Percentiles rank a stretch among this genome's conserved stretches.
Conservation (phyloP, 2,329 filamentous ascomycete species). For the Apiospora malaysiana region DNA sequence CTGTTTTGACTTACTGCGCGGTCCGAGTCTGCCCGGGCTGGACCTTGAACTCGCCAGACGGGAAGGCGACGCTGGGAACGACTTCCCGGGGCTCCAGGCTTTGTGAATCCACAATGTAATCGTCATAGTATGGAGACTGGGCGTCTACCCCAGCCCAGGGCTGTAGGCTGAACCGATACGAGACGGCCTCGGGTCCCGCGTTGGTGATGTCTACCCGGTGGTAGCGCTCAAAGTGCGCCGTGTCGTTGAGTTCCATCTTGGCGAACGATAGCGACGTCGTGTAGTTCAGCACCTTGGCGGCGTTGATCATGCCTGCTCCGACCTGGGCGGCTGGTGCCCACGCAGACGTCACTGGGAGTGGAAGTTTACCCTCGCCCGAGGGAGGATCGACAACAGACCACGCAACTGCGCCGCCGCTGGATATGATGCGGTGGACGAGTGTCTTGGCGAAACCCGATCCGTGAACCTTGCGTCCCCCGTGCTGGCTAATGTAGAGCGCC, state of each 20-base stretch:
- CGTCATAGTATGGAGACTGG: neutral
- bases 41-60: constrained; percentile 29
- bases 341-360: neutral
- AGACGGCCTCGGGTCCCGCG: constrained; percentile 37
- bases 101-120: constrained; percentile 29
- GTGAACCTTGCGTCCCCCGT: constrained; percentile 37
- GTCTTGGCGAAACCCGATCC: constrained; percentile 36
- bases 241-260: constrained; percentile 51
- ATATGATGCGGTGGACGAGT: constrained; percentile 37
- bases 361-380: constrained; percentile 26
- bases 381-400: constrained; percentile 32
- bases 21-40: constrained; percentile 31
- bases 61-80: constrained; percentile 28
- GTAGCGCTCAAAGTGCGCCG: constrained; percentile 40
- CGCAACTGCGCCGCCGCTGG: constrained; percentile 33
- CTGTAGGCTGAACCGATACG: constrained; percentile 38
- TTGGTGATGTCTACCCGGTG: constrained; percentile 41
- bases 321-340: constrained; percentile 19
- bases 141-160: constrained; percentile 43
- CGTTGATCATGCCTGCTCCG: constrained; percentile 48
- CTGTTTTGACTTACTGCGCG: constrained; percentile 25
- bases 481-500: constrained; percentile 39
- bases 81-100: constrained; percentile 27
- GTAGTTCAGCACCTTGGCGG: constrained; percentile 44
- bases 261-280: constrained; percentile 43